Evolutionary conservation across 2,329 filamentous ascomycete species (phyloP).

Genomic region (Basipetospora chlamydospora): DNA sequence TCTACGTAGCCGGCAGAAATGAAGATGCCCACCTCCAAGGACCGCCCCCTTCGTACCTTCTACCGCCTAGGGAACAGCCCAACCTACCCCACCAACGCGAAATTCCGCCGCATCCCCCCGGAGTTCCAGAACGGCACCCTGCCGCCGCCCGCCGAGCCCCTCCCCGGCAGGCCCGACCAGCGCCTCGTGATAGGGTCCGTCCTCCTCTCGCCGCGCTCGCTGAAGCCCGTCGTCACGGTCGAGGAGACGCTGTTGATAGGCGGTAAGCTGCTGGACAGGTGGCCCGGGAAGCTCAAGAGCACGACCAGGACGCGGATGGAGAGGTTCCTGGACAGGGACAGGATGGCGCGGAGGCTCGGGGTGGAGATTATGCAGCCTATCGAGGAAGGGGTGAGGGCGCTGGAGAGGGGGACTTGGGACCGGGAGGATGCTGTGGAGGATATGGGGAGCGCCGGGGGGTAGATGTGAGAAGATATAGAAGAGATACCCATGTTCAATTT

Average conservation of each 20-base stretch:
- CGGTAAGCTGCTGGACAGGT: neutral
- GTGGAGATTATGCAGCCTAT: constrained; percentile 43
- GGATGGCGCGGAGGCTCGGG: constrained; percentile 46
- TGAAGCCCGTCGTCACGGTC: constrained; percentile 6
- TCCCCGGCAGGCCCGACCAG: too few species aligned
- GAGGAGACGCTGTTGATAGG: constrained; percentile 1
- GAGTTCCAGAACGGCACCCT: too few species aligned
- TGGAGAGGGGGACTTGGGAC: constrained; percentile 68
- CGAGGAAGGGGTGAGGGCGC: constrained; percentile 36
- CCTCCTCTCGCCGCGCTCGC: constrained; percentile 1
- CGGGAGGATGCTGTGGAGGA: constrained; percentile 57
- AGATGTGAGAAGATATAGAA: neutral
- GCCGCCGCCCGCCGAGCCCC: too few species aligned
- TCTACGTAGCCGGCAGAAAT: too few species aligned
- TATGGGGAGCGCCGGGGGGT: constrained; percentile 24
- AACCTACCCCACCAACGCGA: too few species aligned
- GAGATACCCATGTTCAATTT: neutral
- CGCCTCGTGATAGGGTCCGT: neutral
- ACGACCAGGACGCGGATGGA: constrained; percentile 17
- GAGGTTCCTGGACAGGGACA: constrained; percentile 38
- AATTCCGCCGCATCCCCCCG: too few species aligned
- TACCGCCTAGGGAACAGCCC: too few species aligned
- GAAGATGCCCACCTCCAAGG: too few species aligned
- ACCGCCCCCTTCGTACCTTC: too few species aligned
- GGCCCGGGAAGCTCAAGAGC: neutral